Conservation (phyloP, 345 rosid genomes). For the Bruguiera sexangula region DNA sequence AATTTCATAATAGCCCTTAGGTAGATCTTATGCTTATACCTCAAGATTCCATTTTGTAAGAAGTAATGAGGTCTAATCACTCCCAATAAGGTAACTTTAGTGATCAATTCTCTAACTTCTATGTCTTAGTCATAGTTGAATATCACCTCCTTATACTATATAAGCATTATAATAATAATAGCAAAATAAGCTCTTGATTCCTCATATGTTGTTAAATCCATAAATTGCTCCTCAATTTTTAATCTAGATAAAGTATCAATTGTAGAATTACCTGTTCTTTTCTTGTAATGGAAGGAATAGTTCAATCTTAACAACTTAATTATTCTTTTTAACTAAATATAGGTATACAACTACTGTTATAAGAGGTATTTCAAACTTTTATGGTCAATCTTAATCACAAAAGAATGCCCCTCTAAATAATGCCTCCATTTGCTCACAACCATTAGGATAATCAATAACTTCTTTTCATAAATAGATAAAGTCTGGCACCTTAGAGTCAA, state of each 20-base stretch:
- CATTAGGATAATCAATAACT: not conserved
- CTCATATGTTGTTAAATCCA: no score
- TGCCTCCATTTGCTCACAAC: not conserved
- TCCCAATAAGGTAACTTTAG: no score
- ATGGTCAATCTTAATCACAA: not conserved
- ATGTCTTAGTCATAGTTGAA: no score
- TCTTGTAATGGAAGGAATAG: not conserved
- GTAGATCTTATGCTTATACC: no score
- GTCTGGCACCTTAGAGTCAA: not conserved
- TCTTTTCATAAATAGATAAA: not conserved
- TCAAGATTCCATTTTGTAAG: no score
- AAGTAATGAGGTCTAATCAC: no score
- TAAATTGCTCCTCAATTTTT: rapidly evolving
- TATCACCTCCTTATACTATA: no score
- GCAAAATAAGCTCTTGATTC: rapidly evolving
- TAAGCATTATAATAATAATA: rapidly evolving
- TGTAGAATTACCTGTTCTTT: not conserved
- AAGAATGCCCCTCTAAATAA: not conserved
- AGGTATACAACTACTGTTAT: not conserved
- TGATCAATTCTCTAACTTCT: no score
- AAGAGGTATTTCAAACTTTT: not conserved
- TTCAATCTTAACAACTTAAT: not conserved
- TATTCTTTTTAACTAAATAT: not conserved
- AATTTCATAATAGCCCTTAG: no score
- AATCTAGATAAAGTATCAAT: not conserved